Conservation (phyloP, 192 early-diverging fungal genomes). For the Coemansia brasiliensis region DNA sequence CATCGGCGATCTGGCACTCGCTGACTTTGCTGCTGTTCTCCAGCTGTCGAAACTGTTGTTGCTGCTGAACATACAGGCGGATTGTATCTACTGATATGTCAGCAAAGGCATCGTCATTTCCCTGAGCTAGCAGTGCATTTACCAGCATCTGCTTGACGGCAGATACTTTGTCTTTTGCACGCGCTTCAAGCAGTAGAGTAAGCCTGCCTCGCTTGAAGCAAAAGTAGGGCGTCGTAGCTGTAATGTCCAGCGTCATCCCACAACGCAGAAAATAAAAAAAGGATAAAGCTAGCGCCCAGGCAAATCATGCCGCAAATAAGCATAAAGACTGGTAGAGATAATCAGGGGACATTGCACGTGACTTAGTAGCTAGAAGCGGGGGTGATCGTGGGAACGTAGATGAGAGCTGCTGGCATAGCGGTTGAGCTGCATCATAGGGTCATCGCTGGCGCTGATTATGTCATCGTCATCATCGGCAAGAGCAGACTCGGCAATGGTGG, state of each 20-base stretch:
- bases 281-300: neutral
- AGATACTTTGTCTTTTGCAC: conserved; percentile 10
- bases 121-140: conserved; percentile 27
- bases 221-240: conserved; percentile 29
- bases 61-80: conserved; percentile 18
- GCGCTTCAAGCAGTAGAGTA: conserved; percentile 35
- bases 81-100: conserved; percentile 9
- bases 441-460: conserved; percentile 22
- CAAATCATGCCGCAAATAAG: neutral
- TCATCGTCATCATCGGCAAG: conserved; percentile 26
- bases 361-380: too few species aligned
- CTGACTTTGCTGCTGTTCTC: conserved; percentile 9
- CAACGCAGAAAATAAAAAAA: neutral
- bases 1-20: conserved; percentile 19
- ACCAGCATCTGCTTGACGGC: conserved; percentile 24
- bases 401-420: conserved; percentile 26
- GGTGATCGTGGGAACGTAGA: conserved; percentile 12
- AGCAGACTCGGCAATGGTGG: conserved; percentile 35
- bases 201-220: conserved; percentile 40
- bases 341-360: too few species aligned
- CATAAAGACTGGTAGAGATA: too few species aligned
- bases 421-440: conserved; percentile 40
- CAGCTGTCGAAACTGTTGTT: neutral
- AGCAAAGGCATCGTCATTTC: conserved; percentile 15
- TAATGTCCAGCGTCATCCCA: conserved; percentile 24